These are phyloP conservation scores for Candida sp. DNA, from an alignment of 1,139 yeast species.

Conservation along the genomic window DNA sequence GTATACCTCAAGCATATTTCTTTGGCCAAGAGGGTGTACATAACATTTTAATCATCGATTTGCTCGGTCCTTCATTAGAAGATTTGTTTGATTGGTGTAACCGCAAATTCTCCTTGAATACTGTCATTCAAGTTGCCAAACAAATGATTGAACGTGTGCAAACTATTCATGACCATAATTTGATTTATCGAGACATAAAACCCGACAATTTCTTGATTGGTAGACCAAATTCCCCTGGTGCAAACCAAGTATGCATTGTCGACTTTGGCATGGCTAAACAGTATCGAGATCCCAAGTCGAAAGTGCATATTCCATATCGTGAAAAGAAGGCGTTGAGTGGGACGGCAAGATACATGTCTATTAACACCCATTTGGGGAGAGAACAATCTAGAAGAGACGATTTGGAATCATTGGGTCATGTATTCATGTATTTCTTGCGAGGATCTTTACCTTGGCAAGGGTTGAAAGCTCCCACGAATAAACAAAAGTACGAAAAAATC, in stretches of 20 bases:
- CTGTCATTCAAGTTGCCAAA: slow-evolving; percentile 70
- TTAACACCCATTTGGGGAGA: slow-evolving; percentile 61
- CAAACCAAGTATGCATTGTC: slow-evolving; percentile 49
- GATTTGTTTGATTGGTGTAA: slow-evolving; percentile 85
- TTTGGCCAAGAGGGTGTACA: slow-evolving; percentile 82
- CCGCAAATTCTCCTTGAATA: slow-evolving; percentile 61
- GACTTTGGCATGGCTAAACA: slow-evolving; percentile 70
- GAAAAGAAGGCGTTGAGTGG: slow-evolving; percentile 64
- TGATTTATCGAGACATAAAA: slow-evolving; percentile 73
- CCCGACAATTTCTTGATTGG: slow-evolving; percentile 78
- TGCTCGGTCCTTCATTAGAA: slow-evolving; percentile 74
- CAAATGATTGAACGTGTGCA: slow-evolving; percentile 73
- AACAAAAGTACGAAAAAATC: slow-evolving; percentile 77
- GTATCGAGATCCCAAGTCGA: slow-evolving; percentile 58
- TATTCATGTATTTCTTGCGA: slow-evolving; percentile 57
- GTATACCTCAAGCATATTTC: slow-evolving; percentile 73
- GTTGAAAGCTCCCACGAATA: slow-evolving; percentile 73
- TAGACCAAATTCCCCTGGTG: slow-evolving; percentile 59
- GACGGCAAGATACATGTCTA: slow-evolving; percentile 65
- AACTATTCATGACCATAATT: slow-evolving; percentile 63
- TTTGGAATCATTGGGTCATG: slow-evolving; percentile 62
- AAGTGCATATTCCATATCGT: slow-evolving; percentile 58
- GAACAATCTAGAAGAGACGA: slow-evolving; percentile 66
- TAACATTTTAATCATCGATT: slow-evolving; percentile 68
- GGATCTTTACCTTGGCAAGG: slow-evolving; percentile 63